These are phyloP conservation scores for Globisporangium spiculum DNA, from an alignment of 352 stramenopile genomes.

Conservation along the genomic window DNA sequence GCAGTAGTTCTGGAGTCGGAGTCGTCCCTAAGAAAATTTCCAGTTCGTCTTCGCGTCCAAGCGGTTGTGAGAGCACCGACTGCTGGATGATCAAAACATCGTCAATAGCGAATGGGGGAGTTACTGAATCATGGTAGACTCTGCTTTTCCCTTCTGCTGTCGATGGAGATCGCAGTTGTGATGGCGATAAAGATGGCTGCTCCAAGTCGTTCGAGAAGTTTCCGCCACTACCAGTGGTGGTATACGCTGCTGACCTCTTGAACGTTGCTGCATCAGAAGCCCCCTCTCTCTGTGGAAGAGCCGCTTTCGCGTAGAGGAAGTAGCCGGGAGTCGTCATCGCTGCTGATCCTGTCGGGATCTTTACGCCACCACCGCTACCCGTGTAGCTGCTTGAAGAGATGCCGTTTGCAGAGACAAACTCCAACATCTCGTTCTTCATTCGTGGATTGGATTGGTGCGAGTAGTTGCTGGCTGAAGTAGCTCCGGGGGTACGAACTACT, in stretches of 20 bases:
- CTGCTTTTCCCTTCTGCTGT: neutral
- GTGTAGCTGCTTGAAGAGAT: neutral
- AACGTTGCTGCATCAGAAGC: neutral
- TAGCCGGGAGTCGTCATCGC: constrained; percentile 26
- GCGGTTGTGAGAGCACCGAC: constrained; percentile 24
- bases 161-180: neutral
- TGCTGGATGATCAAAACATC: constrained; percentile 28
- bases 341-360: constrained; percentile 16
- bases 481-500: neutral
- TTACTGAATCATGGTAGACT: neutral
- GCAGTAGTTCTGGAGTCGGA: neutral
- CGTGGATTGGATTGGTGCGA: neutral
- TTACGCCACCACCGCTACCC: constrained; percentile 6
- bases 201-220: neutral
- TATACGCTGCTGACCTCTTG: neutral
- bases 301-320: constrained; percentile 48
- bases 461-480: neutral
- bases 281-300: constrained; percentile 25
- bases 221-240: neutral
- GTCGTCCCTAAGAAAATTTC: neutral
- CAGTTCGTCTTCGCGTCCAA: constrained; percentile 24
- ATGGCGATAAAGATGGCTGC: neutral
- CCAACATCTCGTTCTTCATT: neutral
- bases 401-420: constrained; percentile 1
- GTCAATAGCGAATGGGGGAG: constrained; percentile 1